phyloP scores from a whole-genome alignment of 2,329 filamentous ascomycete genomes.

The Microcyclosporella mali region DNA sequence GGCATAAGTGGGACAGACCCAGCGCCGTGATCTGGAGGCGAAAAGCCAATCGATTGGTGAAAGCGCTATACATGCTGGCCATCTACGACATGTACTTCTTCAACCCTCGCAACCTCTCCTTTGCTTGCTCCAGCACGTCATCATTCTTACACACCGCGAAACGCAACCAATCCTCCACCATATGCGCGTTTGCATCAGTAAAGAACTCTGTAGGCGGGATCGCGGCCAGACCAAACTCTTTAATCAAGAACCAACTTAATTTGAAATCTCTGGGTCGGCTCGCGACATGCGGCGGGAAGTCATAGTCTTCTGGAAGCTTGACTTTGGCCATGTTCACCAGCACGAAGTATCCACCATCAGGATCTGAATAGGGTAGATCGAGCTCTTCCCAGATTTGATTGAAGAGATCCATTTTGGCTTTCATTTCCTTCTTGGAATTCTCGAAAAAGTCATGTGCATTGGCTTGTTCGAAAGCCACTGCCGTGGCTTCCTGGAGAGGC shows the following conservation, averaged over 20 bases:
- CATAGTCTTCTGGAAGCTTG: slow-evolving; percentile 72
- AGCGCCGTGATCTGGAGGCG: too few relatives aligned
- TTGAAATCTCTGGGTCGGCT: slow-evolving; percentile 86
- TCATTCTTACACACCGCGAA: slow-evolving; percentile 98
- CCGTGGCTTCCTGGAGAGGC: slow-evolving; percentile 87
- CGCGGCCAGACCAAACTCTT: slow-evolving; percentile 88
- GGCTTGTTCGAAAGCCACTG: slow-evolving; percentile 88
- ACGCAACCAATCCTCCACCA: slow-evolving; percentile 87
- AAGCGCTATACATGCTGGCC: too few relatives aligned
- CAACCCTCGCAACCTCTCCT: slow-evolving; percentile 44
- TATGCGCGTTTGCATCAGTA: slow-evolving; percentile 71
- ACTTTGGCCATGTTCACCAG: slow-evolving; percentile 90
- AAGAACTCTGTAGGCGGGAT: slow-evolving; percentile 98
- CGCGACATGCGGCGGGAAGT: slow-evolving; percentile 83
- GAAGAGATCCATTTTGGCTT: slow-evolving; percentile 78
- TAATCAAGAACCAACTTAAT: slow-evolving; percentile 93
- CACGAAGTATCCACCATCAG: slow-evolving; percentile 96
- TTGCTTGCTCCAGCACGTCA: slow-evolving; percentile 55
- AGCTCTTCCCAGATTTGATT: slow-evolving; percentile 56
- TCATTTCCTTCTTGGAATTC: slow-evolving; percentile 76
- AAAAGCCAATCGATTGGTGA: too few relatives aligned
- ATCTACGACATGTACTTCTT: slow-evolving; percentile 43
- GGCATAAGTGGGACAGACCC: too few relatives aligned
- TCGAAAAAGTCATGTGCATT: slow-evolving; percentile 84
- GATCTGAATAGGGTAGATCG: slow-evolving; percentile 66